Conservation (phyloP, 768 basidiomycete species). For the Porpolomopsis calyptriformis region DNA sequence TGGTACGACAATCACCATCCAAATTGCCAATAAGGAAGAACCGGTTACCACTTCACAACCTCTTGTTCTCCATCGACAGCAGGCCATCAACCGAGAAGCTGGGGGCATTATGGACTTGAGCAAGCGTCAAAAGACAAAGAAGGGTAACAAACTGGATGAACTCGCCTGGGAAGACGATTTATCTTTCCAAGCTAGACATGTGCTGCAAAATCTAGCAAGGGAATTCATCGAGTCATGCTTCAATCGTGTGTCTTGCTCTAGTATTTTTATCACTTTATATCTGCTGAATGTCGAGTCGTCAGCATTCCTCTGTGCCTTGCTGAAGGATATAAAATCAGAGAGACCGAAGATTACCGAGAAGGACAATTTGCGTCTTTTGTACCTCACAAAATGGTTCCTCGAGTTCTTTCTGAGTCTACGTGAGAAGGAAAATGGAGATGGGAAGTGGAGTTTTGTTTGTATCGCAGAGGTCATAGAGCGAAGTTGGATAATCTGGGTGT, state of each 20-base stretch:
- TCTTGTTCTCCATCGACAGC: conserved; percentile 79
- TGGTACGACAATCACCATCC: conserved; percentile 87
- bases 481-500: conserved; percentile 82
- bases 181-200: conserved; percentile 48
- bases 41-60: conserved; percentile 31
- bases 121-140: conserved; percentile 51
- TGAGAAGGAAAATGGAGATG: conserved; percentile 25
- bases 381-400: conserved; percentile 83
- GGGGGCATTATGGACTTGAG: conserved; percentile 61
- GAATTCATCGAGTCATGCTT: conserved; percentile 78
- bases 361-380: conserved; percentile 83
- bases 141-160: conserved; percentile 54
- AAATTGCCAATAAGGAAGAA: conserved; percentile 47
- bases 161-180: conserved; percentile 59
- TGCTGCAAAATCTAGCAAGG: conserved; percentile 58
- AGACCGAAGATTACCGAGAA: conserved; percentile 89
- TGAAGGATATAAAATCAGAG: conserved; percentile 92
- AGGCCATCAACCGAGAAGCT: conserved; percentile 61
- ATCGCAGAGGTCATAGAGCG: conserved; percentile 82
- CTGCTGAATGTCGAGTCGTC: conserved; percentile 6
- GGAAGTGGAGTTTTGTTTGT: conserved; percentile 55
- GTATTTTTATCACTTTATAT: conserved; percentile 2
- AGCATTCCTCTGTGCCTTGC: conserved; percentile 79
- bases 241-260: conserved; percentile 53
- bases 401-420: conserved; percentile 71